phyloP scores from a whole-genome alignment of 163 green algal species.

The Volvox carteri region DNA sequence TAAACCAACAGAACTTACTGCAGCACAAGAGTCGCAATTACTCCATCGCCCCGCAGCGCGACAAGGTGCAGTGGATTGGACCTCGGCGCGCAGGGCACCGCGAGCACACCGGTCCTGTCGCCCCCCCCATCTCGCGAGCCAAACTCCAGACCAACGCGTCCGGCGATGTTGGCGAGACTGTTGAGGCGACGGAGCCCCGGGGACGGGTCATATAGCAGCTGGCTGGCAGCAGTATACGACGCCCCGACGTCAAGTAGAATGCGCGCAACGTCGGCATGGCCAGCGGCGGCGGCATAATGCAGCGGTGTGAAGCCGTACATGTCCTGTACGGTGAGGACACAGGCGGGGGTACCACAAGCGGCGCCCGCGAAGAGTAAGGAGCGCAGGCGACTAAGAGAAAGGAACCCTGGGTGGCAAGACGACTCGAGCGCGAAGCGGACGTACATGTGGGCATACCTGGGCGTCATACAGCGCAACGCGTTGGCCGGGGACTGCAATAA shows the following conservation, averaged over 20 bases:
- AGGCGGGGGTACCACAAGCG: neutral
- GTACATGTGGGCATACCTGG: neutral
- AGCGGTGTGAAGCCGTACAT: constrained; percentile 44
- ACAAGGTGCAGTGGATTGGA: constrained; percentile 38
- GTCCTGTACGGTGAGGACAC: neutral
- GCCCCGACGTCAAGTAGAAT: constrained; percentile 43
- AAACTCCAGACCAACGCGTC: neutral
- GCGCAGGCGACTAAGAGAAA: too few species aligned
- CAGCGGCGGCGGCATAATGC: constrained; percentile 42
- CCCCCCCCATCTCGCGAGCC: neutral
- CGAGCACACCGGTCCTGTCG: neutral
- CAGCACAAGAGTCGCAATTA: neutral
- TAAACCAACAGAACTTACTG: too few species aligned
- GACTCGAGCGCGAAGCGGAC: too few species aligned
- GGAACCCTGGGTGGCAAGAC: too few species aligned
- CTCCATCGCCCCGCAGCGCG: neutral
- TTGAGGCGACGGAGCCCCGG: neutral
- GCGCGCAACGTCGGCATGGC: constrained; percentile 29
- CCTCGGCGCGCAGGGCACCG: neutral
- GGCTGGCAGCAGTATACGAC: neutral
- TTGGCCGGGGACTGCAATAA: neutral
- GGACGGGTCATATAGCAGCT: neutral
- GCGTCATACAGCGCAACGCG: neutral
- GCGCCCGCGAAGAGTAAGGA: too few species aligned
- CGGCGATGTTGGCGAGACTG: neutral